Conservation (phyloP, 306 rosid species). For the Abrus pulchellus region DNA sequence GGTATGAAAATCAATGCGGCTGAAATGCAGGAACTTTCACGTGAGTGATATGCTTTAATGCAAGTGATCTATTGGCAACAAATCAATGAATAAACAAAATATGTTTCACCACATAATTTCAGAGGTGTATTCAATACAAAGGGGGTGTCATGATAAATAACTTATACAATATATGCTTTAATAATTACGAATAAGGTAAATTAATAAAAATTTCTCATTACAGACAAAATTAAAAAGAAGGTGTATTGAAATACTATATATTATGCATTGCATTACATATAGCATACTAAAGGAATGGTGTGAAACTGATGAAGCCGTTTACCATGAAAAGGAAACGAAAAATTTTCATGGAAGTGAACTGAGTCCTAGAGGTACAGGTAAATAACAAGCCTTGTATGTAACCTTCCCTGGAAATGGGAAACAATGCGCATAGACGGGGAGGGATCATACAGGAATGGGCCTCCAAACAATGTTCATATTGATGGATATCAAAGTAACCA, state of each 20-base stretch:
- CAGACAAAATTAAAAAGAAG: not conserved
- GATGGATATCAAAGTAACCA: slow-evolving; percentile 9
- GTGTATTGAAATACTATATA: not conserved
- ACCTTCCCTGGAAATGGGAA: too few species aligned
- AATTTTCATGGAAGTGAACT: too few species aligned
- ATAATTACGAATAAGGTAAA: too few species aligned
- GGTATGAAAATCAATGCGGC: not conserved
- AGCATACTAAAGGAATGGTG: not conserved
- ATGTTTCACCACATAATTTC: too few species aligned
- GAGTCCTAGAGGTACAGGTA: too few species aligned
- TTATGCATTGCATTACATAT: not conserved
- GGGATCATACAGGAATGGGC: not conserved
- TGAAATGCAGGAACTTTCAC: not conserved
- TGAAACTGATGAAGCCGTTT: not conserved
- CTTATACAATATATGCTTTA: too few species aligned
- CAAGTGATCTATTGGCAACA: not conserved
- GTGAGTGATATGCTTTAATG: not conserved
- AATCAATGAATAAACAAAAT: not conserved
- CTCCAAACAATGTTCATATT: not conserved
- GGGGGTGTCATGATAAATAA: too few species aligned
- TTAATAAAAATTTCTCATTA: too few species aligned
- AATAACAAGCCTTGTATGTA: too few species aligned
- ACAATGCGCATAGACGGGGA: too few species aligned
- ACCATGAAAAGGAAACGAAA: not conserved
- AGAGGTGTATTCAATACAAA: too few species aligned